phyloP scores from a whole-genome alignment of 1,284 basidiomycete species.

The Ceratobasidium sp. region DNA sequence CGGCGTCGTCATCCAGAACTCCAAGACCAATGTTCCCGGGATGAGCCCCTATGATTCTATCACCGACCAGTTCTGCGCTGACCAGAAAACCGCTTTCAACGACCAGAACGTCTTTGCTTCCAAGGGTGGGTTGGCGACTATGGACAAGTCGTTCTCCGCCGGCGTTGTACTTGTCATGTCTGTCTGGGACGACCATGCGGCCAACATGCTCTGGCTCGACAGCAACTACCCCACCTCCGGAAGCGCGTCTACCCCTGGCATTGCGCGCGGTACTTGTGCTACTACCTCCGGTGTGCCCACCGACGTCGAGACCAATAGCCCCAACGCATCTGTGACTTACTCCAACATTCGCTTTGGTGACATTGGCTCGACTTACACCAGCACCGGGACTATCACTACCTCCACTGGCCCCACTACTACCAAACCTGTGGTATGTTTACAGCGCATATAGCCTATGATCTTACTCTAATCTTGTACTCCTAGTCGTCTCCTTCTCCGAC shows the following conservation, averaged over 20 bases:
- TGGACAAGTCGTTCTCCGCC: constrained; percentile 62
- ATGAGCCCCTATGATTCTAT: constrained; percentile 56
- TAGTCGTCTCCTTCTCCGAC: neutral
- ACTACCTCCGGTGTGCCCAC: constrained; percentile 45
- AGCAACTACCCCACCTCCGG: constrained; percentile 64
- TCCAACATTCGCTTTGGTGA: constrained; percentile 71
- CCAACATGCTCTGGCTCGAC: constrained; percentile 72
- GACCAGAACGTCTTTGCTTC: constrained; percentile 64
- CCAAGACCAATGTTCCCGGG: constrained; percentile 57
- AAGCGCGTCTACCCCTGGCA: constrained; percentile 62
- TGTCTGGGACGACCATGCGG: constrained; percentile 71
- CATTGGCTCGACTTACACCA: constrained; percentile 65
- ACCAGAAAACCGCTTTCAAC: constrained; percentile 60
- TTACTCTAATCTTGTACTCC: neutral
- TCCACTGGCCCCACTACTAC: constrained; percentile 11
- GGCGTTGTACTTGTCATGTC: constrained; percentile 71
- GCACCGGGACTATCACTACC: constrained; percentile 52
- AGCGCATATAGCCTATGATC: neutral
- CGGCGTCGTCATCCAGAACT: constrained; percentile 67
- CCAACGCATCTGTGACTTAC: constrained; percentile 56
- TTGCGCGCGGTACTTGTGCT: constrained; percentile 60
- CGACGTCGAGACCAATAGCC: constrained; percentile 50
- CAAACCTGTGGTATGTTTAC: neutral
- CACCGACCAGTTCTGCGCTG: constrained; percentile 60
- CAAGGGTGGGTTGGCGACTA: constrained; percentile 62